Percentiles rank a stretch among this genome's conserved stretches.
Evolutionary conservation across 1,284 basidiomycete species (phyloP).

Genomic region (Puccinia sorghi): DNA sequence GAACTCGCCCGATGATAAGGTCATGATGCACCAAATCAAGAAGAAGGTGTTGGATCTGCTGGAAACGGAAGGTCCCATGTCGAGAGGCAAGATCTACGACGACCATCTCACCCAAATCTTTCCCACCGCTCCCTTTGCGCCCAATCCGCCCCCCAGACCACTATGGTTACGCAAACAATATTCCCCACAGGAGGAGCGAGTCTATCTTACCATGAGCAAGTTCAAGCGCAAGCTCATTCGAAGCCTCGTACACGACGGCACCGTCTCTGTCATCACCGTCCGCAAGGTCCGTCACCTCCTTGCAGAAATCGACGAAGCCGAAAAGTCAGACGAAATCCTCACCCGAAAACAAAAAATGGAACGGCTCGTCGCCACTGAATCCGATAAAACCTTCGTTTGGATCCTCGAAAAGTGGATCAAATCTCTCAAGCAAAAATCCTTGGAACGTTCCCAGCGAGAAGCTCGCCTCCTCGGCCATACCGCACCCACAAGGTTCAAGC

Average conservation of each 20-base stretch:
- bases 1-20: slow-evolving; percentile 29
- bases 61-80: slow-evolving; percentile 43
- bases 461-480: slow-evolving; percentile 20
- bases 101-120: slow-evolving; percentile 31
- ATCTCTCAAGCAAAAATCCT: slow-evolving; percentile 25
- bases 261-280: slow-evolving; percentile 30
- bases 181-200: slow-evolving; percentile 28
- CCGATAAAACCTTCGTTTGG: slow-evolving; percentile 38
- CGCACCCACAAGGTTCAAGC: slow-evolving; percentile 22
- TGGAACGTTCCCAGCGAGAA: slow-evolving; percentile 26
- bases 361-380: slow-evolving; percentile 7
- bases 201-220: slow-evolving; percentile 46
- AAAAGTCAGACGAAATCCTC: not conserved
- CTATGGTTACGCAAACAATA: slow-evolving; percentile 36
- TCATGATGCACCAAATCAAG: slow-evolving; percentile 21
- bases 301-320: slow-evolving; percentile 18
- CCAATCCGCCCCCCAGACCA: slow-evolving; percentile 41
- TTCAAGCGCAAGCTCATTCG: slow-evolving; percentile 33
- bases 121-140: slow-evolving; percentile 29
- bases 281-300: slow-evolving; percentile 25
- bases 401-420: slow-evolving; percentile 39
- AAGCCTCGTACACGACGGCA: slow-evolving; percentile 8
- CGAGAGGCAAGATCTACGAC: slow-evolving; percentile 39
- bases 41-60: slow-evolving; percentile 36
- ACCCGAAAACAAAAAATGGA: slow-evolving; percentile 30